Evolutionary conservation across 768 basidiomycete species (phyloP).

Genomic region (Auricularia auricula-judae): DNA sequence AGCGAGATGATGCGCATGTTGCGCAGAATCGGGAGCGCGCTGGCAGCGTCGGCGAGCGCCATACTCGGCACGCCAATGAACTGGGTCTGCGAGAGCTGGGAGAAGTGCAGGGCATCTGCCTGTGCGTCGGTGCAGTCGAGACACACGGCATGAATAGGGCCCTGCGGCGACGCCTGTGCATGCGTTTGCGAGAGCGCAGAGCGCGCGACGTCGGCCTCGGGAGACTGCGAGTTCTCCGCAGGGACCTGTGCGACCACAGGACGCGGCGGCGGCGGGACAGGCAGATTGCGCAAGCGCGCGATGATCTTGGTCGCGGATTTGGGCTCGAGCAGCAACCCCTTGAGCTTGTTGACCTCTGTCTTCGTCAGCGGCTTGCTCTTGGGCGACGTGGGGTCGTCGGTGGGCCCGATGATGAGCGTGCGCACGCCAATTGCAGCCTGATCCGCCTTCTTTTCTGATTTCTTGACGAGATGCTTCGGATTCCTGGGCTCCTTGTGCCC

Average conservation of each 20-base stretch:
- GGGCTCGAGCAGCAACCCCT: conserved; percentile 52
- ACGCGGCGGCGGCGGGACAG: conserved; percentile 28
- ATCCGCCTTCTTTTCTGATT: conserved; percentile 48
- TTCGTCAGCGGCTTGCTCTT: conserved; percentile 30
- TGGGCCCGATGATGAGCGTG: conserved; percentile 54
- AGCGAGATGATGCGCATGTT: conserved; percentile 54
- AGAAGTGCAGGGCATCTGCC: conserved; percentile 48
- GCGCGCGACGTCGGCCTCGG: conserved; percentile 10
- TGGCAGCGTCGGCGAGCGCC: conserved; percentile 22
- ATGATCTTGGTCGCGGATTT: conserved; percentile 64
- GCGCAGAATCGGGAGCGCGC: conserved; percentile 38
- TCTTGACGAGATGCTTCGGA: background rate
- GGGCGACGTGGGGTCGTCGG: conserved; percentile 20
- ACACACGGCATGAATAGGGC: conserved; percentile 72
- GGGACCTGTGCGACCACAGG: background rate
- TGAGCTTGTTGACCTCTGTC: conserved; percentile 51
- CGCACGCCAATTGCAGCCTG: conserved; percentile 54
- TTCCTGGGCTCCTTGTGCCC: no score
- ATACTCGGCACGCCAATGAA: background rate
- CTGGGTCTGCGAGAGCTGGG: conserved; percentile 22
- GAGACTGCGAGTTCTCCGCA: background rate
- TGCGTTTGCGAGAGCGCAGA: conserved; percentile 4
- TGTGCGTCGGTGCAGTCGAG: conserved; percentile 54
- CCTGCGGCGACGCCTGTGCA: conserved; percentile 12
- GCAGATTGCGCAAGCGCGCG: conserved; percentile 51